These are phyloP conservation scores for Clonostachys byssicola DNA, from an alignment of 2,329 filamentous ascomycete species.

Conservation along the genomic window DNA sequence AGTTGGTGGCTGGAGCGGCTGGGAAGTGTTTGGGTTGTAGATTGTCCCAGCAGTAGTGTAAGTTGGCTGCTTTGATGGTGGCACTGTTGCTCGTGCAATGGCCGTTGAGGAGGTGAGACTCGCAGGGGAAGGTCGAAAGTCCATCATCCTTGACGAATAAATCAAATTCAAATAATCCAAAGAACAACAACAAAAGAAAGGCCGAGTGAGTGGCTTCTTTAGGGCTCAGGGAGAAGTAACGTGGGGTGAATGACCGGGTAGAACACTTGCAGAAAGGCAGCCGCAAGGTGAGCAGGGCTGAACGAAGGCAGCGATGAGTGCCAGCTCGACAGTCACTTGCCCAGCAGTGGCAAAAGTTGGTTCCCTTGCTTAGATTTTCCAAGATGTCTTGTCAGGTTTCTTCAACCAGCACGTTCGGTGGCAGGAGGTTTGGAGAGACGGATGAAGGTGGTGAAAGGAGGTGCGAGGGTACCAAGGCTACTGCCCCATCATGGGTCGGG, in stretches of 20 bases:
- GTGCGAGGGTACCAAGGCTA: too few species aligned
- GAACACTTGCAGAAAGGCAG: neutral
- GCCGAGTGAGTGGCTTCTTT: neutral
- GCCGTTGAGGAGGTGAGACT: neutral
- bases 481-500: too few species aligned
- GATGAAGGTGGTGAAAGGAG: too few species aligned
- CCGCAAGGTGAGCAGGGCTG: neutral
- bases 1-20: slow-evolving; percentile 44
- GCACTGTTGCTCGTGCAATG: neutral
- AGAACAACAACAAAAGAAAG: too few species aligned
- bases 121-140: neutral
- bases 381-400: too few species aligned
- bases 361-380: too few species aligned
- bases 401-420: too few species aligned
- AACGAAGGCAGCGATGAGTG: neutral
- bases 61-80: slow-evolving; percentile 16
- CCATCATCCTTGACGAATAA: neutral
- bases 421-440: too few species aligned
- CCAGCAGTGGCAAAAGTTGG: too few species aligned
- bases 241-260: neutral
- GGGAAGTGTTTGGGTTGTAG: slow-evolving; percentile 39
- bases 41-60: slow-evolving; percentile 56
- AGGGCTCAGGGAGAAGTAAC: neutral
- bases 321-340: too few species aligned
- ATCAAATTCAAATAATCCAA: too few species aligned